Base-by-base conservation (phyloP, 2,329 filamentous ascomycete genomes). In the Fusarium sp. region DNA sequence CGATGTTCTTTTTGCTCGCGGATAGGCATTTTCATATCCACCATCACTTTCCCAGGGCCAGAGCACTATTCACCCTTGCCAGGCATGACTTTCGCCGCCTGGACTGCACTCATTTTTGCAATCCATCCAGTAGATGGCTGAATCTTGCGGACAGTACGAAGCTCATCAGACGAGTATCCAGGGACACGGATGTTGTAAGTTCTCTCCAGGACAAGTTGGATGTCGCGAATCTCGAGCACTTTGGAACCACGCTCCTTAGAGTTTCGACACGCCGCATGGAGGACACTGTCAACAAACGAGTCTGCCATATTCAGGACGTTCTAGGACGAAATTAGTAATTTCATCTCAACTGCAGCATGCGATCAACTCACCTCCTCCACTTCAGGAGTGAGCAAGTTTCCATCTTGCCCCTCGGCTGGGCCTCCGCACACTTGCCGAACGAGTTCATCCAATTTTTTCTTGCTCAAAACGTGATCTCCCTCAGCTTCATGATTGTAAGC, bases 371-470 rank as follows among this genome's bases (percentile, higher is more conserved):
- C 95, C 88, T 98, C 96, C 89, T 99, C 96, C 56, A 98, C 96
- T 77, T 98, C 96, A 1, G 96, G 94, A 34, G 94, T 94, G 74
- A 98, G 85, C 42, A 92, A 89, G 80, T 96, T 94, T 69, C 91
- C 91, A 73, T 94, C 92, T 54, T 90, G 88, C n/a, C 89, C 87
- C 70, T 94, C 92, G 2, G 90, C 89, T 32, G 90, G 91, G 15
- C 92, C 93, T 61, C 95, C 95, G 41, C 94, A 97, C 67, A 98
- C 95, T 83, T 98, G 96, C 57, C 95, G 91, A 14, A 98, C 95
- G 42, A 99, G 88, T 81, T 98, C 96, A 79, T 99, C 95, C 45
- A 99, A 88, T 85, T 98, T 98, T 85, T 97, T 97, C 89, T 98
- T 98, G 85, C 93, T 97, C n/a, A 99, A 87, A 3, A 99, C 93